These are phyloP conservation scores for Malus hybrid DNA, from an alignment of 331 rosid genomes.

Conservation along the genomic window DNA sequence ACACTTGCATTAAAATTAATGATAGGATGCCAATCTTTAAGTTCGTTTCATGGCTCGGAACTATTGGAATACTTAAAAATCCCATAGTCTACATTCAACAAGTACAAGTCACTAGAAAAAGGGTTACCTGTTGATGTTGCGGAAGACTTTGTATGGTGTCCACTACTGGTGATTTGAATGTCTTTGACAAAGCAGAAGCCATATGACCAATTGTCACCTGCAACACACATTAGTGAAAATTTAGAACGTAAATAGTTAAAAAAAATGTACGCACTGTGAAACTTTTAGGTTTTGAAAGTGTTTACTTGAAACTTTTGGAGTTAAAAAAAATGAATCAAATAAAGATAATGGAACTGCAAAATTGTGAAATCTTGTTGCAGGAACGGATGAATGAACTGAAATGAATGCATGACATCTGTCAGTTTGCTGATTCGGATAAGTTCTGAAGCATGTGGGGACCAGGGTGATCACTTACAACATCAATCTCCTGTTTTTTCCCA, in stretches of 20 bases:
- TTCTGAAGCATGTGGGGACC: not conserved
- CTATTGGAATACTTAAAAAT: not conserved
- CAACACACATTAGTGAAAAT: slow-evolving; percentile 16
- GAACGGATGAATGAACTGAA: not conserved
- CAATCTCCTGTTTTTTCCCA: slow-evolving; percentile 35
- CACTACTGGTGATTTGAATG: slow-evolving; percentile 70
- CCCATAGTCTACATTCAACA: not conserved
- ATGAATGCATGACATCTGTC: not conserved
- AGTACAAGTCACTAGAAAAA: slow-evolving; percentile 6
- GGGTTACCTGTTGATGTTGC: slow-evolving; percentile 88
- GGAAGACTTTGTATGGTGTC: slow-evolving; percentile 90
- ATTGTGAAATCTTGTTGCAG: not conserved
- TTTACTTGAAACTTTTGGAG: not conserved
- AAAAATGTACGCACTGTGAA: not conserved
- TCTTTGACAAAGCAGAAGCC: slow-evolving; percentile 83
- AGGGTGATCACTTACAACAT: slow-evolving; percentile 35
- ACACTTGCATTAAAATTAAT: not conserved
- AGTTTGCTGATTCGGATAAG: not conserved
- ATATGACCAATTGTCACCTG: slow-evolving; percentile 83
- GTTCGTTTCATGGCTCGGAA: not conserved
- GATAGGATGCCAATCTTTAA: not conserved
- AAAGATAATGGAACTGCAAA: not conserved
- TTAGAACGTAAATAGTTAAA: not conserved
- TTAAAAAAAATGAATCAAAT: not conserved
- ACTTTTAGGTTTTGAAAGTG: not conserved